These are phyloP conservation scores for Malus orientalis DNA, from an alignment of 306 rosid species.

Conservation along the genomic window DNA sequence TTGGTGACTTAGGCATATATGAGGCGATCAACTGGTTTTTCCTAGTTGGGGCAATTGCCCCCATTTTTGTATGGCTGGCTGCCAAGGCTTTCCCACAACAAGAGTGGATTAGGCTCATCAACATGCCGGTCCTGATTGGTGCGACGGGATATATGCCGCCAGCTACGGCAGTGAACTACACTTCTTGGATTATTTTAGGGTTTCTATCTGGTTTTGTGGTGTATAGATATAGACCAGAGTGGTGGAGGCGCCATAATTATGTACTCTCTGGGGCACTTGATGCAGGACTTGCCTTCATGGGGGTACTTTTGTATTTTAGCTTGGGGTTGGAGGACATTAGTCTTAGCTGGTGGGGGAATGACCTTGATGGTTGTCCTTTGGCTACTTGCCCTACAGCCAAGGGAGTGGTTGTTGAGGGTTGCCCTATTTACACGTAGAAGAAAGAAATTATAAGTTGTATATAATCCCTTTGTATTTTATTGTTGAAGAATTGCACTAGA, in stretches of 20 bases:
- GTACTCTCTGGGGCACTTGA: constrained; percentile 81
- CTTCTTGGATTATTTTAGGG: constrained; percentile 61
- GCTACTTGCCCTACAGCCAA: constrained; percentile 68
- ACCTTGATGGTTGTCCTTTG: constrained; percentile 74
- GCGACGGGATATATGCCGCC: constrained; percentile 85
- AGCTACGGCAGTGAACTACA: constrained; percentile 76
- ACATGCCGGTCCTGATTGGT: constrained; percentile 70
- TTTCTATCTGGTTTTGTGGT: constrained; percentile 65
- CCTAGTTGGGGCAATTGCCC: constrained; percentile 65
- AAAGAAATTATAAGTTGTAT: not conserved
- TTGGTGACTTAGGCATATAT: constrained; percentile 59
- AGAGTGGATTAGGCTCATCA: constrained; percentile 74
- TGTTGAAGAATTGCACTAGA: not conserved
- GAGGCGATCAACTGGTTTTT: constrained; percentile 71
- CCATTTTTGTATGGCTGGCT: constrained; percentile 59
- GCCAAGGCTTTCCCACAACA: constrained; percentile 51
- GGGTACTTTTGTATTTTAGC: constrained; percentile 60
- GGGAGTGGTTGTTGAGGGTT: constrained; percentile 38
- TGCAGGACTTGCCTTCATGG: constrained; percentile 95
- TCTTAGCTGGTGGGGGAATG: constrained; percentile 75
- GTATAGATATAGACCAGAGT: constrained; percentile 54
- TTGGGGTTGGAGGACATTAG: constrained; percentile 49
- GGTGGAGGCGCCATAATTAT: constrained; percentile 84
- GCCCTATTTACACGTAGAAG: constrained; percentile 40
- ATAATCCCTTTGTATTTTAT: not conserved